A percentile compares a stretch with the other conserved stretches of the same genome.
phyloP scores from a whole-genome alignment of 768 basidiomycete genomes.

The Coprinopsis strossmayeri region DNA sequence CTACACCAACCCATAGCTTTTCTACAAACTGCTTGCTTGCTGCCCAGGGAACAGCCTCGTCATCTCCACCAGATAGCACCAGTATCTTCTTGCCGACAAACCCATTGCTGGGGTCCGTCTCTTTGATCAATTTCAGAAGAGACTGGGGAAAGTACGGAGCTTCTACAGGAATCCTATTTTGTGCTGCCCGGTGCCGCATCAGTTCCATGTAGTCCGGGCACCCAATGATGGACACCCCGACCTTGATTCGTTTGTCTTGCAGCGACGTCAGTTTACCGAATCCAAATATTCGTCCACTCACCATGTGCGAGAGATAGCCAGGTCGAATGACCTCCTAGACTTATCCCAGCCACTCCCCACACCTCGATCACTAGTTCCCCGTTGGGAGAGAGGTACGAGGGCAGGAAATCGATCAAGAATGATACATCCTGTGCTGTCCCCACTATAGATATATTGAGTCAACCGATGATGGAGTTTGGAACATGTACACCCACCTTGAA shows the following conservation, averaged over 20 bases:
- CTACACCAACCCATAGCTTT: constrained; percentile 40
- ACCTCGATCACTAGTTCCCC: constrained; percentile 53
- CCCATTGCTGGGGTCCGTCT: constrained; percentile 48
- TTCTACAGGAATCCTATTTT: constrained; percentile 30
- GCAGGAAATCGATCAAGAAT: constrained; percentile 75
- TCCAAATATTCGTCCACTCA: too few relatives aligned
- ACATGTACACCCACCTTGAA: constrained; percentile 28
- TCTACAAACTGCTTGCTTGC: constrained; percentile 52
- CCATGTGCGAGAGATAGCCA: constrained; percentile 62
- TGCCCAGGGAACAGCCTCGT: constrained; percentile 63
- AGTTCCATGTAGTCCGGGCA: constrained; percentile 64
- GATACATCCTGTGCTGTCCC: constrained; percentile 75
- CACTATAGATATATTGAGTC: constrained; percentile 17
- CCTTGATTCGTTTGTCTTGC: constrained; percentile 41
- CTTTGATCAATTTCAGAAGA: constrained; percentile 40
- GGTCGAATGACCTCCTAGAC: constrained; percentile 79
- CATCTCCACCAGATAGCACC: constrained; percentile 59
- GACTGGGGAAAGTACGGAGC: constrained; percentile 55
- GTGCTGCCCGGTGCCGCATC: constrained; percentile 48
- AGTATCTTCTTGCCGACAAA: constrained; percentile 71
- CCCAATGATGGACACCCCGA: constrained; percentile 53
- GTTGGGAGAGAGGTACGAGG: constrained; percentile 64
- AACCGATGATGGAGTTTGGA: background rate
- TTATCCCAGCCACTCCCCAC: constrained; percentile 72
- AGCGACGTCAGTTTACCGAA: too few relatives aligned